Percentiles rank a stretch among this genome's conserved stretches.
Evolutionary conservation across 139 green algal genomes (phyloP).

Genomic region (Chlorella vulgaris): DNA sequence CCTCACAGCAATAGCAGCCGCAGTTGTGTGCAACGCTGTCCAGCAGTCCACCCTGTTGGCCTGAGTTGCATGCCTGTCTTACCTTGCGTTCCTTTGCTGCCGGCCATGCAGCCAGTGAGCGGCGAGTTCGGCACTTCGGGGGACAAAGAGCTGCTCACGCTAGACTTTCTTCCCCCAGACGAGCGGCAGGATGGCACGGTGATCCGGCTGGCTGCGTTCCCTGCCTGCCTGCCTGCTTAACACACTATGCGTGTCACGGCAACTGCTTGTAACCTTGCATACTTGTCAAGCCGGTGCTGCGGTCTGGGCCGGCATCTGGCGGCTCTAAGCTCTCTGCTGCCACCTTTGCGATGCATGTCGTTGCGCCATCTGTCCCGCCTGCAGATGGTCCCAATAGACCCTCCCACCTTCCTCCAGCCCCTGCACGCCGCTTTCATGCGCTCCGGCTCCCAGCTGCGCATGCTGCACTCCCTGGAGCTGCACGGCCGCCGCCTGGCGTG

Average conservation of each 20-base stretch:
- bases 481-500: slow-evolving; percentile 11
- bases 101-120: neutral
- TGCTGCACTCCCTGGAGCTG: slow-evolving; percentile 30
- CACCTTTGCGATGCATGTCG: too few relatives aligned
- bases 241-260: too few relatives aligned
- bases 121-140: slow-evolving; percentile 12
- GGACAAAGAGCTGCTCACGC: slow-evolving; percentile 19
- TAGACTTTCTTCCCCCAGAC: slow-evolving; percentile 14
- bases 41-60: too few relatives aligned
- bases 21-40: neutral
- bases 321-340: too few relatives aligned
- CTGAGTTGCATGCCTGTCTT: too few relatives aligned
- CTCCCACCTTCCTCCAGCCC: slow-evolving; percentile 19
- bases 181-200: neutral
- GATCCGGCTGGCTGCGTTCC: neutral
- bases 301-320: too few relatives aligned
- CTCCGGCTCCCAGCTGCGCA: slow-evolving; percentile 29
- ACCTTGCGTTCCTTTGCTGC: neutral
- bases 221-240: too few relatives aligned
- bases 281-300: too few relatives aligned
- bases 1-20: neutral
- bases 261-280: too few relatives aligned
- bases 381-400: slow-evolving; percentile 29
- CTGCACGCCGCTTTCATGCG: slow-evolving; percentile 37
- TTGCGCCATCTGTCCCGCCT: neutral